Conservation (phyloP, 2,329 filamentous ascomycete species). For the Stagonosporopsis rhizophila region DNA sequence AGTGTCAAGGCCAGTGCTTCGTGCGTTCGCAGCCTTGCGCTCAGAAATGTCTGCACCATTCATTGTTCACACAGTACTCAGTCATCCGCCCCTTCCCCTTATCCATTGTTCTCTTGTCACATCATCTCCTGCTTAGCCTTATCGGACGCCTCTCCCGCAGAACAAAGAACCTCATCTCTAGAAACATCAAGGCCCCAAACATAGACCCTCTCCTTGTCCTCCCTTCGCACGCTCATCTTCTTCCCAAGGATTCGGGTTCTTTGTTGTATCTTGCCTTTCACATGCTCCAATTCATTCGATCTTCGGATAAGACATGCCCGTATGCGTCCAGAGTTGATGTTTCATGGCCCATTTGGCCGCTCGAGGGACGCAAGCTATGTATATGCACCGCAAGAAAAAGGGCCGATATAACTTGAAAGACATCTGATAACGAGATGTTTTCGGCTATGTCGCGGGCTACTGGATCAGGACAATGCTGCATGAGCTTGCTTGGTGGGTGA, state of each 20-base stretch:
- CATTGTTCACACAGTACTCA: neutral
- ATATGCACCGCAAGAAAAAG: slow-evolving; percentile 12
- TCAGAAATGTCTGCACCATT: neutral
- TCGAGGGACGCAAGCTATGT: slow-evolving; percentile 11
- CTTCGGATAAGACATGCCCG: slow-evolving; percentile 2
- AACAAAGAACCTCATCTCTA: neutral
- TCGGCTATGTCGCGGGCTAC: slow-evolving; percentile 3
- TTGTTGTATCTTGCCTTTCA: slow-evolving; percentile 1
- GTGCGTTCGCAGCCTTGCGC: slow-evolving; percentile 1
- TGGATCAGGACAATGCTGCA: neutral
- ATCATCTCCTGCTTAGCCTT: slow-evolving; percentile 2
- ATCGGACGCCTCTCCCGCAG: slow-evolving; percentile 6
- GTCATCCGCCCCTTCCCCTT: neutral
- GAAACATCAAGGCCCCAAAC: neutral
- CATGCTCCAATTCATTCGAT: neutral
- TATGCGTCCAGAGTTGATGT: slow-evolving; percentile 9
- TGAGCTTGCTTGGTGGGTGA: neutral
- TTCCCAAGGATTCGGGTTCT: neutral
- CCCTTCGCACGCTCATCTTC: slow-evolving; percentile 2
- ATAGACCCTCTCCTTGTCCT: slow-evolving; percentile 7
- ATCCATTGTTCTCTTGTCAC: slow-evolving; percentile 4
- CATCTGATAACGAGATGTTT: slow-evolving; percentile 5
- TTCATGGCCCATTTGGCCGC: slow-evolving; percentile 7
- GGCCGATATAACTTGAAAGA: slow-evolving; percentile 3
- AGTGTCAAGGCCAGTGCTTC: neutral